Conservation (phyloP, 2,329 filamentous ascomycete species). For the Ceratocystis variospora region DNA sequence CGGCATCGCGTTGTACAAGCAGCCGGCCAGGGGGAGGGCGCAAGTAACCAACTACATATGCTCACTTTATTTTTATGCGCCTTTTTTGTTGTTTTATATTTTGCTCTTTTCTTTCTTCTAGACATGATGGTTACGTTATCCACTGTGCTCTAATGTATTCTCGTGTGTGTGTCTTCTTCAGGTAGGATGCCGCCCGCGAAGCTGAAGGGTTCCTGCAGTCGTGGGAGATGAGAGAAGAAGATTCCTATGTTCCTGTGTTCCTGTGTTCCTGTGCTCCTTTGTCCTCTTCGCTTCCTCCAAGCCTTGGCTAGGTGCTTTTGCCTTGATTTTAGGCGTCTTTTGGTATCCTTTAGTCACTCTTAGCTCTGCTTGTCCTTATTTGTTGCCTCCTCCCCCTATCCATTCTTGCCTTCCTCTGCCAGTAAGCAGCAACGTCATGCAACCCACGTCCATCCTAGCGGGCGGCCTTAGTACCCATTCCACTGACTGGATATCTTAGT, state of each 20-base stretch:
- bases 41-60: background rate
- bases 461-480: background rate
- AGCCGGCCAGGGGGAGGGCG: background rate
- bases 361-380: background rate
- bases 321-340: background rate
- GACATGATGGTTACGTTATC: no score
- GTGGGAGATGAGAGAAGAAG: background rate
- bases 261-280: background rate
- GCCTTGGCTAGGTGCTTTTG: background rate
- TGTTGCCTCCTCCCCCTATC: background rate
- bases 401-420: constrained; percentile 9
- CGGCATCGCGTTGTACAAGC: background rate
- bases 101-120: no score
- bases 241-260: background rate
- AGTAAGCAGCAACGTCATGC: constrained; percentile 5
- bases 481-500: background rate
- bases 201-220: constrained; percentile 2
- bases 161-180: background rate
- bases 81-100: no score
- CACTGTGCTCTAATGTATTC: background rate
- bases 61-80: no score
- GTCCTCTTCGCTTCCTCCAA: background rate
- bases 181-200: background rate
- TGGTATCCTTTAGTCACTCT: background rate
- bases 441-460: background rate